A percentile compares a stretch with the other conserved stretches of the same genome.
These are phyloP conservation scores for Tetradesmus obliquus DNA, from an alignment of 139 green algal genomes.

Conservation along the genomic window DNA sequence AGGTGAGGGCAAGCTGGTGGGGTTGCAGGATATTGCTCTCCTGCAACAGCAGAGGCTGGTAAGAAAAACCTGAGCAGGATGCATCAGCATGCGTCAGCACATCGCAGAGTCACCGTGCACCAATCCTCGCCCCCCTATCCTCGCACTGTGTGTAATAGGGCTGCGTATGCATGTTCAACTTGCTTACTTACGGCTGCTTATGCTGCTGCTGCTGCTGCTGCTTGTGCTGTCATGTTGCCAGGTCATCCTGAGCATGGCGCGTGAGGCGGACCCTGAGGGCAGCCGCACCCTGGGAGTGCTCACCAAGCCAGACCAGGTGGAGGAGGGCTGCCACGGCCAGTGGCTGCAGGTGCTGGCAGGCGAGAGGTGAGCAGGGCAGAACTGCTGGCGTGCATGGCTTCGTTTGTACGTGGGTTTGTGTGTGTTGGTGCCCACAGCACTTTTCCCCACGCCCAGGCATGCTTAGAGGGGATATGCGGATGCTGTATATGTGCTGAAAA, in stretches of 20 bases:
- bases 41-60: neutral
- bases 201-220: neutral
- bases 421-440: neutral
- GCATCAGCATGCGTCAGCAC: neutral
- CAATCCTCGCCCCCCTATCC: too few species aligned
- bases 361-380: neutral
- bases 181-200: neutral
- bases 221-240: slow-evolving; percentile 7
- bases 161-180: neutral
- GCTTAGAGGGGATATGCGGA: too few species aligned
- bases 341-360: slow-evolving; percentile 43
- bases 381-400: neutral
- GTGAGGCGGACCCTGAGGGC: slow-evolving; percentile 31
- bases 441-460: too few species aligned
- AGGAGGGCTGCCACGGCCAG: slow-evolving; percentile 45
- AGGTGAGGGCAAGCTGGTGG: slow-evolving; percentile 12
- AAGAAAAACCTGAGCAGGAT: neutral
- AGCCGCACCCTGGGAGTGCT: slow-evolving; percentile 33
- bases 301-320: slow-evolving; percentile 45
- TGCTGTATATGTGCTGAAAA: too few species aligned
- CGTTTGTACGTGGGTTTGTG: neutral
- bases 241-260: slow-evolving; percentile 42
- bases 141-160: neutral
- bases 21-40: neutral
- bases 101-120: too few species aligned